phyloP scores from a whole-genome alignment of 2,329 filamentous ascomycete genomes.

The Xylariomycetidae sp. region DNA sequence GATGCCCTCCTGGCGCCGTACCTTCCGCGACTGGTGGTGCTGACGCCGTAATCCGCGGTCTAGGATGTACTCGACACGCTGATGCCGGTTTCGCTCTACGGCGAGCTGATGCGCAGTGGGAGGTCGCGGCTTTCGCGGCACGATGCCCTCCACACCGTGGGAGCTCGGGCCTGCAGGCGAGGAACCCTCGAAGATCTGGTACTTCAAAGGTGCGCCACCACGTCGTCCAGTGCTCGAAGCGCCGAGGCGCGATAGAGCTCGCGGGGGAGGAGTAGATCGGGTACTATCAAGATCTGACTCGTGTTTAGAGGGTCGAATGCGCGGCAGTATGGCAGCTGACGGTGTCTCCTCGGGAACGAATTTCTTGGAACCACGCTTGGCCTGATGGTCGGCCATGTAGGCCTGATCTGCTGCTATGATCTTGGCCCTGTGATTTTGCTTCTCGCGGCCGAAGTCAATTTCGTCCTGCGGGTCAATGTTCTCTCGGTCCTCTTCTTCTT shows the following conservation, averaged over 20 bases:
- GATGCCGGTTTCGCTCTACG: constrained; percentile 70
- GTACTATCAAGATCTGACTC: constrained; percentile 49
- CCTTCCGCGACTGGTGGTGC: constrained; percentile 57
- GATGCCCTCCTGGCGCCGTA: constrained; percentile 57
- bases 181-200: constrained; percentile 54
- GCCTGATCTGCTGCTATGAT: constrained; percentile 72
- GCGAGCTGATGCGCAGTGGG: constrained; percentile 78
- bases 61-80: constrained; percentile 76
- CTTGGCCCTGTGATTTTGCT: constrained; percentile 66
- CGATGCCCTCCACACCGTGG: constrained; percentile 45
- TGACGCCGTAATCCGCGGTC: constrained; percentile 64
- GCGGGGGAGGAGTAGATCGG: constrained; percentile 46
- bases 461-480: constrained; percentile 64
- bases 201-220: constrained; percentile 46
- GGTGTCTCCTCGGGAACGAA: constrained; percentile 46
- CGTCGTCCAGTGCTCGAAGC: constrained; percentile 33
- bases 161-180: constrained; percentile 50
- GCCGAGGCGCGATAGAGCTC: constrained; percentile 30
- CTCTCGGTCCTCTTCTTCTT: constrained; percentile 60
- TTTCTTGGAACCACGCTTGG: constrained; percentile 42
- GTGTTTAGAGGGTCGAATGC: constrained; percentile 58
- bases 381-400: constrained; percentile 56
- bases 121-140: constrained; percentile 60
- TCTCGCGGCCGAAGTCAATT: constrained; percentile 34
- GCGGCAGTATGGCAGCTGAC: constrained; percentile 50